Percentiles rank a stretch among this genome's conserved stretches.
Evolutionary conservation across 352 stramenopile species (phyloP).

Genomic region (Phytophthora citricola): DNA sequence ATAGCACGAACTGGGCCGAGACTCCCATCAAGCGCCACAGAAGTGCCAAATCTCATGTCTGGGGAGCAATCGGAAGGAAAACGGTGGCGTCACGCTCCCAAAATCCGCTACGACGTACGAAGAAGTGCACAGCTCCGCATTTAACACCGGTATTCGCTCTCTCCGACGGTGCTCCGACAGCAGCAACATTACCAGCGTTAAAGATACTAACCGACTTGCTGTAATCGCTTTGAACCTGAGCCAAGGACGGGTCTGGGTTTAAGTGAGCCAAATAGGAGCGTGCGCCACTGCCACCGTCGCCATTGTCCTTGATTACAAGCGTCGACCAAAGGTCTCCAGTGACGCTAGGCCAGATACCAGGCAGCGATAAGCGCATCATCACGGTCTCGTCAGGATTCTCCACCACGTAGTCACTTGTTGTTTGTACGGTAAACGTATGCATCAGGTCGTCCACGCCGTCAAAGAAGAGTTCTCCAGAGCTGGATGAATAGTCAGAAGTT

Average conservation of each 20-base stretch:
- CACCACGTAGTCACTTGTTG: slow-evolving; percentile 90
- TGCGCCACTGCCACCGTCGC: slow-evolving; percentile 87
- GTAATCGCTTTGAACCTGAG: slow-evolving; percentile 55
- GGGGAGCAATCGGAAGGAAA: slow-evolving; percentile 48
- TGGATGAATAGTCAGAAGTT: slow-evolving; percentile 88
- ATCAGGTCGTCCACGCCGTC: slow-evolving; percentile 48
- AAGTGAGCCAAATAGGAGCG: slow-evolving; percentile 71
- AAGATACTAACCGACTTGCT: slow-evolving; percentile 67
- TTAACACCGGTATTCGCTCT: slow-evolving; percentile 31
- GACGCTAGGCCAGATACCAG: slow-evolving; percentile 92
- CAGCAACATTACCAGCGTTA: slow-evolving; percentile 67
- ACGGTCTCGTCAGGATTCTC: slow-evolving; percentile 93
- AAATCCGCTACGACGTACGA: slow-evolving; percentile 60
- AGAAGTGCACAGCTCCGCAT: slow-evolving; percentile 81
- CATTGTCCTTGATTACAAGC: slow-evolving; percentile 92
- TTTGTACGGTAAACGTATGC: slow-evolving; percentile 82
- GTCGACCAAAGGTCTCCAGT: slow-evolving; percentile 87
- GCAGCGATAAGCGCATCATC: slow-evolving; percentile 90
- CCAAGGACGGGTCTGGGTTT: slow-evolving; percentile 33
- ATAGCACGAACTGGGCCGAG: slow-evolving; percentile 66
- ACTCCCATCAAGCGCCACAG: slow-evolving; percentile 74
- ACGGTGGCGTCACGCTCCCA: slow-evolving; percentile 75
- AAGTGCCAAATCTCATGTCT: slow-evolving; percentile 68
- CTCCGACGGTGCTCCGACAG: slow-evolving; percentile 68
- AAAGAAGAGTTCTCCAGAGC: slow-evolving; percentile 71